phyloP scores from a whole-genome alignment of 2,329 filamentous ascomycete species.

The Tolypocladium guangdongense region DNA sequence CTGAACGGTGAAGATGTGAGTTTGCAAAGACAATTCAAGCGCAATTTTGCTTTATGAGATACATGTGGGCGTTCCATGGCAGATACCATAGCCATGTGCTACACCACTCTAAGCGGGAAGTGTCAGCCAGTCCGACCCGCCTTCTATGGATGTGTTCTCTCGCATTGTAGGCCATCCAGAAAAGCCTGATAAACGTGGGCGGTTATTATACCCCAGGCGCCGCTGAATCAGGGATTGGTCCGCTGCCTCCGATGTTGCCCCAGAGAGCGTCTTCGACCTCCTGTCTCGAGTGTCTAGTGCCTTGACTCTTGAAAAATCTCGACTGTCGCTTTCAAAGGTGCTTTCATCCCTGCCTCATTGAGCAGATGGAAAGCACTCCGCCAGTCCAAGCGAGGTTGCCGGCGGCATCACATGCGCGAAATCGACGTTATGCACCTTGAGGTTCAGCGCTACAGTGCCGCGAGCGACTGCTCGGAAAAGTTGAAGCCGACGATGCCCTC shows the following conservation, averaged over 20 bases:
- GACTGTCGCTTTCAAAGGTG: not conserved
- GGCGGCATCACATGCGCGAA: not conserved
- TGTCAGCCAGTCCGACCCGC: not conserved
- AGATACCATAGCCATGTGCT: not conserved
- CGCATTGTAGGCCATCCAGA: no score
- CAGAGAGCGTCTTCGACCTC: not conserved
- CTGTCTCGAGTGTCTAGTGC: no score
- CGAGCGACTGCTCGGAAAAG: constrained; percentile 11
- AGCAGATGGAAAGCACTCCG: not conserved
- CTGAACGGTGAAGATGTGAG: no score
- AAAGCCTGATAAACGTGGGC: no score
- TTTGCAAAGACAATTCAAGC: no score
- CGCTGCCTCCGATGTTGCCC: not conserved
- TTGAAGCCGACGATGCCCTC: constrained; percentile 42
- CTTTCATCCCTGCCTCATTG: not conserved
- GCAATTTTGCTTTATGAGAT: no score
- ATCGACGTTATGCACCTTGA: no score
- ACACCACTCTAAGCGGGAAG: not conserved
- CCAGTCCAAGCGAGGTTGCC: not conserved
- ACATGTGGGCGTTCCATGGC: not conserved
- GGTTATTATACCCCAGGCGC: not conserved
- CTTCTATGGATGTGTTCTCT: no score
- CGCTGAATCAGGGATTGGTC: no score
- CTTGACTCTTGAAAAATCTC: not conserved
- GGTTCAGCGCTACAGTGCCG: not conserved